Evolutionary conservation across 164 flowering plant genomes (phyloP).

Genomic region (Aristolochia contorta): DNA sequence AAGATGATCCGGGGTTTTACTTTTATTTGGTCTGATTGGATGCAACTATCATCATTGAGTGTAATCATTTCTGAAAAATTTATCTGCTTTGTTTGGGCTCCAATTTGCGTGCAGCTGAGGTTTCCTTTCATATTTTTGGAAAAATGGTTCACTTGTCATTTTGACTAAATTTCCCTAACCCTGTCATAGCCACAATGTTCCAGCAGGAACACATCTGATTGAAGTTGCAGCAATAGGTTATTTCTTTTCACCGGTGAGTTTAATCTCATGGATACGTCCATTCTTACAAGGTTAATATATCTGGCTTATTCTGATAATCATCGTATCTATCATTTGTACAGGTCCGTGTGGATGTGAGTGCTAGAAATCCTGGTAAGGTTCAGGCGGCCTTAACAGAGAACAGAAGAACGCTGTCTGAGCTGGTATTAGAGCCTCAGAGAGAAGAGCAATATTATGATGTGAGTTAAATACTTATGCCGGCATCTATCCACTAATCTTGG

Average conservation of each 20-base stretch:
- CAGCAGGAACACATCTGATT: constrained; percentile 97
- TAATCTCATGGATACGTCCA: neutral
- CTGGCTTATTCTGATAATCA: neutral
- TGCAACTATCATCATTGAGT: too few relatives aligned
- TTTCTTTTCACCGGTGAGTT: constrained; percentile 49
- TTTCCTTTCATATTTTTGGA: neutral
- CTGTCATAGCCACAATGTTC: constrained; percentile 62
- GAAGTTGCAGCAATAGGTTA: constrained; percentile 83
- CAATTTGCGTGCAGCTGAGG: neutral
- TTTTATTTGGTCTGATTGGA: too few relatives aligned
- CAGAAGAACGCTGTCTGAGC: constrained; percentile 66
- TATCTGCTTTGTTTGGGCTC: too few relatives aligned
- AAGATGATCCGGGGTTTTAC: too few relatives aligned
- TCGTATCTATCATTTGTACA: constrained; percentile 15
- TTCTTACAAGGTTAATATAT: neutral
- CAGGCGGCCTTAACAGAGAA: constrained; percentile 92
- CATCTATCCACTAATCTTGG: too few relatives aligned
- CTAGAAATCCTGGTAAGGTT: constrained; percentile 90
- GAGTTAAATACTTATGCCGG: neutral
- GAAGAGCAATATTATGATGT: constrained; percentile 95
- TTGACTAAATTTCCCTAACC: constrained; percentile 30
- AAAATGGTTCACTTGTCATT: neutral
- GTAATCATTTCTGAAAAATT: too few relatives aligned
- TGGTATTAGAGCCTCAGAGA: constrained; percentile 79
- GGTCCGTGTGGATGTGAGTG: constrained; percentile 98